Base-by-base conservation (phyloP, 352 stramenopile species). In the Globisporangium canariense region DNA sequence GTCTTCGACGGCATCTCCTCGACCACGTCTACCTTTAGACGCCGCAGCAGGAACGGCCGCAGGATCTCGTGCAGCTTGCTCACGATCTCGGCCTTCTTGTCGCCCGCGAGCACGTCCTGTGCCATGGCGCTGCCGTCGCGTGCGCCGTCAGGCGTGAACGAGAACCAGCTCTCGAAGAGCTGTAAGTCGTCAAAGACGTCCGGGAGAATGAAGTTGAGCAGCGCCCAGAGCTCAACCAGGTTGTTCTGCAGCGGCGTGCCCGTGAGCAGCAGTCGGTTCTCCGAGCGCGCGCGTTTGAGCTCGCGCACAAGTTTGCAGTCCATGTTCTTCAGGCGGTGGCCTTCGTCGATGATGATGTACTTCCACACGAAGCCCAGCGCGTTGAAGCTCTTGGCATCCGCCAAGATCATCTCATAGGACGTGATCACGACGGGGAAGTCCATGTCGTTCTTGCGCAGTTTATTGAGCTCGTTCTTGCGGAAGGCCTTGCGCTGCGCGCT, bases 191-290 rank as follows among this genome's bases (percentile, higher is more conserved):
- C 97, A 74, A 99, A 99, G 52, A 99, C 96, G 49, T 97, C 81
- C 0, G 97, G 97, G 36, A 99, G 71, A 40, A 99, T 97, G 75
- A 98, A 98, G 71, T 99, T 99, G 36, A 99, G 83, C 60, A 99
- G 75, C n/a, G 94, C 90, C 97, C 97, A 99, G 5, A 99, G 82
- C 77, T 99, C 98, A 20, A 86, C 93, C 47, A 99, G 79, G 68
- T 98, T 98, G 70, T 99, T 99, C 79, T 99, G 97, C 34, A 99
- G 93, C 18, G 97, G 97, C 51, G 97, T 99, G 52, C 97, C 97
- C 28, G 90, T 98, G 41, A 99, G 74, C 32, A 99, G 76, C 46
- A 99, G 73, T 22, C 96, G 83, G 72, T 98, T 98, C 69, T 97
- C 88, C 18, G 95, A 94, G 6, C 83, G 78, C 60, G 97, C 84